Evolutionary conservation across 2,329 filamentous ascomycete genomes (phyloP).

Genomic region (Aspergillus ibericus): DNA sequence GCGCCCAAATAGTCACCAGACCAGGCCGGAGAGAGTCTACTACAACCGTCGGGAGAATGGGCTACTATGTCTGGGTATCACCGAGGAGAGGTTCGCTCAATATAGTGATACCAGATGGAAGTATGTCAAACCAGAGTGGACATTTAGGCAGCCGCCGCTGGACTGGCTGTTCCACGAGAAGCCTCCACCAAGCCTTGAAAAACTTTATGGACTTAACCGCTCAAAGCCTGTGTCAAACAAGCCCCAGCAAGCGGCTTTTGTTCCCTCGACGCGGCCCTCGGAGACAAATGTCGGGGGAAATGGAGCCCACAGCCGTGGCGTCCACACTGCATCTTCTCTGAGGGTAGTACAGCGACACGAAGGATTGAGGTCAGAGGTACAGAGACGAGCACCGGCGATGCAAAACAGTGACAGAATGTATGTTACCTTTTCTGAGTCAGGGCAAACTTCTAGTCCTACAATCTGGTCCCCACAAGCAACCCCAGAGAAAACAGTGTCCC

Average conservation of each 20-base stretch:
- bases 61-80: slow-evolving; percentile 24
- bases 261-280: background rate
- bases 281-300: background rate
- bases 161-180: background rate
- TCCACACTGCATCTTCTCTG: background rate
- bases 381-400: background rate
- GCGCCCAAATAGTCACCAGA: background rate
- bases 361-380: background rate
- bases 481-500: background rate
- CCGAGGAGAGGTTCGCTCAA: slow-evolving; percentile 22
- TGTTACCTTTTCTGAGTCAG: background rate
- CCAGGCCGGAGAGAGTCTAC: background rate
- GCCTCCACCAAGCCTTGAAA: background rate
- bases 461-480: background rate
- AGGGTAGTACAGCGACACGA: background rate
- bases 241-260: background rate
- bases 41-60: background rate
- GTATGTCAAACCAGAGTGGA: background rate
- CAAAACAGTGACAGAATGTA: background rate
- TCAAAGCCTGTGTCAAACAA: background rate
- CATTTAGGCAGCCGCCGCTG: background rate
- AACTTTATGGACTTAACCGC: background rate
- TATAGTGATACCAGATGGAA: slow-evolving; percentile 7
- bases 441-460: background rate
- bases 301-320: background rate